Conservation (phyloP, 257 asterid genomes). For the Nicotiana sylvestris region DNA sequence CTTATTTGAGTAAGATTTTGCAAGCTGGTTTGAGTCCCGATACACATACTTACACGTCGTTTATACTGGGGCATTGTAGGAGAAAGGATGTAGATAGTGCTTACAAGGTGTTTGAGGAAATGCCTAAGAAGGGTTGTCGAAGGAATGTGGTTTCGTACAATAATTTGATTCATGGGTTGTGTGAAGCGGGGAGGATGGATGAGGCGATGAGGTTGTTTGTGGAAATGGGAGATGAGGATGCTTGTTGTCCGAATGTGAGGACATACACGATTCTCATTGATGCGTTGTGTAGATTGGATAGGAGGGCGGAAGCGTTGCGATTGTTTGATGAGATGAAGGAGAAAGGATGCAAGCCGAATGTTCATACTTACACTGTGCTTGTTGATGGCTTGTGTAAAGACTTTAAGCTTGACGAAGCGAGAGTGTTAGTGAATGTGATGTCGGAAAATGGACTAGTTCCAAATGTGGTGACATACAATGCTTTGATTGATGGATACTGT, state of each 20-base stretch:
- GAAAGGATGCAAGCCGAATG: conserved; percentile 62
- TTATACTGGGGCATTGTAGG: conserved; percentile 72
- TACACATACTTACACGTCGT: conserved; percentile 66
- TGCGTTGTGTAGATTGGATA: conserved; percentile 46
- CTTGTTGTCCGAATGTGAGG: conserved; percentile 54
- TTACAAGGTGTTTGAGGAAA: conserved; percentile 34
- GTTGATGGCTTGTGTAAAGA: conserved; percentile 57
- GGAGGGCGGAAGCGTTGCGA: conserved; percentile 46
- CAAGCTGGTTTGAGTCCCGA: conserved; percentile 64
- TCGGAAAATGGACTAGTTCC: conserved; percentile 45
- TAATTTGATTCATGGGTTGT: conserved; percentile 66
- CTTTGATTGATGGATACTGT: conserved; percentile 66
- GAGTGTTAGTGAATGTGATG: conserved; percentile 39
- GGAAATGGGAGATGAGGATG: conserved; percentile 47
- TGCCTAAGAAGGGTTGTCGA: conserved; percentile 52
- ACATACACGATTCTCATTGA: conserved; percentile 63
- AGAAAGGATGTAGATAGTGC: conserved; percentile 54
- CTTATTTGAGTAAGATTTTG: conserved; percentile 47
- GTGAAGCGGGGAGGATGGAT: conserved; percentile 49
- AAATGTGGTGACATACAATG: conserved; percentile 56
- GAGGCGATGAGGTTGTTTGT: conserved; percentile 46
- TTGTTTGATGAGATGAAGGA: conserved; percentile 64
- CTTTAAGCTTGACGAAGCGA: conserved; percentile 47
- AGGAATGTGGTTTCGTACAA: conserved; percentile 68
- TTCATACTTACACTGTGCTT: conserved; percentile 57